Conservation (phyloP, 2,329 filamentous ascomycete genomes). For the Cladosporium sp. region DNA sequence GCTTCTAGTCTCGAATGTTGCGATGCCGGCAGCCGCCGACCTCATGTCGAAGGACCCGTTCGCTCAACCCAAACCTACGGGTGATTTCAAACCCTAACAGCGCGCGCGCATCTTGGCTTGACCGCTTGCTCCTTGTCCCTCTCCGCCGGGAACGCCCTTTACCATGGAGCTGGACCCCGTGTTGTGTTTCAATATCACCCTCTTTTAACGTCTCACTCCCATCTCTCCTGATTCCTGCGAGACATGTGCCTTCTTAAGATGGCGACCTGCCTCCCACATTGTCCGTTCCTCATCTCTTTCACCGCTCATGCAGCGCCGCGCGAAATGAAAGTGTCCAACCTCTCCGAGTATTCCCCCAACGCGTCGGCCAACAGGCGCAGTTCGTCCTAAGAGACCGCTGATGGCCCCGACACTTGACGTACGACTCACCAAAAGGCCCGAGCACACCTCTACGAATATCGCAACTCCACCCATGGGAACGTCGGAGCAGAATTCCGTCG, state of each 20-base stretch:
- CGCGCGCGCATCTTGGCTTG: background rate
- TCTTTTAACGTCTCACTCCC: conserved; percentile 3
- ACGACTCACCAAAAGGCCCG: background rate
- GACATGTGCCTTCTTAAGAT: conserved; percentile 11
- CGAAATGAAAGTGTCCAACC: conserved; percentile 4
- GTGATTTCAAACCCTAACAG: background rate
- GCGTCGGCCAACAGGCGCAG: background rate
- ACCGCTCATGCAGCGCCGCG: conserved; percentile 3
- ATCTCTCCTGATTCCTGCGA: conserved; percentile 1
- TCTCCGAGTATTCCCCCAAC: too few species aligned
- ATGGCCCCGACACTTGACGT: background rate
- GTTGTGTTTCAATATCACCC: conserved; percentile 9
- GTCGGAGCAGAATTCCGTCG: conserved; percentile 7
- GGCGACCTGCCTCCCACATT: conserved; percentile 3
- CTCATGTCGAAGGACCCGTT: conserved; percentile 9
- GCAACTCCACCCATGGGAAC: background rate
- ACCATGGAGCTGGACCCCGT: conserved; percentile 9
- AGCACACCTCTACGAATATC: background rate
- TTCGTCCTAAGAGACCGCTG: background rate
- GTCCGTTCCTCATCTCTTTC: conserved; percentile 8
- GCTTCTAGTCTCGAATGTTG: conserved; percentile 3
- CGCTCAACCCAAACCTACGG: background rate
- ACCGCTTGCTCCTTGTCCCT: background rate
- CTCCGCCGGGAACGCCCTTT: conserved; percentile 3
- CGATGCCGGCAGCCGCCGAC: conserved; percentile 6